A percentile compares a stretch with the other conserved stretches of the same genome.
These are phyloP conservation scores for Yamadazyma philogaea DNA, from an alignment of 805 yeast species.

Conservation along the genomic window DNA sequence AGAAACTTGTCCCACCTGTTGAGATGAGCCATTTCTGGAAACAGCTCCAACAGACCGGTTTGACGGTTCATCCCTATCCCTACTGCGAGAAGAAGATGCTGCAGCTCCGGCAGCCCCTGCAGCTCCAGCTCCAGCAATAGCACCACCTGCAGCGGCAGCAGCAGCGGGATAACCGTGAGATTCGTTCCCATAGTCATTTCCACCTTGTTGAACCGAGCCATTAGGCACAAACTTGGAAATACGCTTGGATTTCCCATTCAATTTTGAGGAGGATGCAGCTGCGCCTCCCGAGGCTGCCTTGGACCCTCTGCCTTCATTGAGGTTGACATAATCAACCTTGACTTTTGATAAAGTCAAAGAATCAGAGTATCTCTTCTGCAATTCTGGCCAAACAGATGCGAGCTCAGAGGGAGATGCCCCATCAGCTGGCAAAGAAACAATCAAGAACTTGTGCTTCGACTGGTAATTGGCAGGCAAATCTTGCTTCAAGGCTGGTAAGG, in stretches of 20 bases:
- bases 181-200: neutral
- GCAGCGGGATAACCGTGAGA: neutral
- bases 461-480: conserved; percentile 71
- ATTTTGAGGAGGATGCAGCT: conserved; percentile 8
- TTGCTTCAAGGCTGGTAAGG: conserved; percentile 74
- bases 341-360: conserved; percentile 60
- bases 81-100: neutral
- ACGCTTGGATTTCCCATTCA: conserved; percentile 17
- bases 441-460: conserved; percentile 88
- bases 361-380: conserved; percentile 56
- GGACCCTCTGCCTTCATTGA: conserved; percentile 16
- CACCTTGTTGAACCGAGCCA: conserved; percentile 6
- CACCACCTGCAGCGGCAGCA: conserved; percentile 9
- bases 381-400: conserved; percentile 67
- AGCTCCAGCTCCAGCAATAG: conserved; percentile 8
- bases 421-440: conserved; percentile 79
- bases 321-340: conserved; percentile 52
- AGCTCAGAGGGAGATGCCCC: conserved; percentile 52
- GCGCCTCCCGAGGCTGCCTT: neutral
- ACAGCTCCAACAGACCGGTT: neutral
- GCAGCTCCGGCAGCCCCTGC: neutral
- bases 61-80: neutral
- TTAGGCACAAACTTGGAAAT: conserved; percentile 17
- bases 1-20: neutral
- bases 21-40: neutral